Evolutionary conservation across 2,329 filamentous ascomycete species (phyloP).

Genomic region (Cercospora brassicicola): DNA sequence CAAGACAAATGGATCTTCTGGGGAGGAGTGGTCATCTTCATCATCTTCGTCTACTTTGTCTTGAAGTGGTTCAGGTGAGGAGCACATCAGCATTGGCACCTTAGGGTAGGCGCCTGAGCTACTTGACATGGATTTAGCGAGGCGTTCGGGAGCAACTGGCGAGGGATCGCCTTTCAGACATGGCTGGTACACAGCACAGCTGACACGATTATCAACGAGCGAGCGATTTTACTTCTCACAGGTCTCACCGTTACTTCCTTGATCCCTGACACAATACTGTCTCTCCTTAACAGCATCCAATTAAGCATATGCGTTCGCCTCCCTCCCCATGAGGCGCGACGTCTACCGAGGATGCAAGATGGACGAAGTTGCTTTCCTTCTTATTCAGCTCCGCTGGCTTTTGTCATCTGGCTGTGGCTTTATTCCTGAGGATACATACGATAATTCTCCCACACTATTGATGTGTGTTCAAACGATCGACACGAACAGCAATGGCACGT

Average conservation of each 20-base stretch:
- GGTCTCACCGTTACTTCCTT: background rate
- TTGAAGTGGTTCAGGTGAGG: constrained; percentile 66
- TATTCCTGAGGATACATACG: constrained; percentile 11
- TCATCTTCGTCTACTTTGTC: constrained; percentile 88
- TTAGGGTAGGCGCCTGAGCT: background rate
- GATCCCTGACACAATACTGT: background rate
- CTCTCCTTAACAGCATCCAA: constrained; percentile 14
- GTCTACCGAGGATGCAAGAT: constrained; percentile 21
- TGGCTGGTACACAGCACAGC: background rate
- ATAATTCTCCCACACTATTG: background rate
- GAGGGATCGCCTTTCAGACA: background rate
- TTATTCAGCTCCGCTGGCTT: constrained; percentile 2
- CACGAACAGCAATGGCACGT: background rate
- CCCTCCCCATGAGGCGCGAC: constrained; percentile 16
- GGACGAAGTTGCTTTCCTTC: constrained; percentile 14
- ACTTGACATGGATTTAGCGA: constrained; percentile 14
- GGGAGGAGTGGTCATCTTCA: constrained; percentile 80
- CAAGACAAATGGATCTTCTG: constrained; percentile 99
- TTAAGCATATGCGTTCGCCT: constrained; percentile 23
- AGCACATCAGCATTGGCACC: background rate
- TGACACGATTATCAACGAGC: constrained; percentile 7
- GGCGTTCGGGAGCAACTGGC: constrained; percentile 14
- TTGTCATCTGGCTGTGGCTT: background rate
- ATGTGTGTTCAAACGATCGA: background rate
- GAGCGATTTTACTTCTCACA: background rate